These are phyloP conservation scores for Globisporangium cederbergense DNA, from an alignment of 352 stramenopile genomes.

Conservation along the genomic window DNA sequence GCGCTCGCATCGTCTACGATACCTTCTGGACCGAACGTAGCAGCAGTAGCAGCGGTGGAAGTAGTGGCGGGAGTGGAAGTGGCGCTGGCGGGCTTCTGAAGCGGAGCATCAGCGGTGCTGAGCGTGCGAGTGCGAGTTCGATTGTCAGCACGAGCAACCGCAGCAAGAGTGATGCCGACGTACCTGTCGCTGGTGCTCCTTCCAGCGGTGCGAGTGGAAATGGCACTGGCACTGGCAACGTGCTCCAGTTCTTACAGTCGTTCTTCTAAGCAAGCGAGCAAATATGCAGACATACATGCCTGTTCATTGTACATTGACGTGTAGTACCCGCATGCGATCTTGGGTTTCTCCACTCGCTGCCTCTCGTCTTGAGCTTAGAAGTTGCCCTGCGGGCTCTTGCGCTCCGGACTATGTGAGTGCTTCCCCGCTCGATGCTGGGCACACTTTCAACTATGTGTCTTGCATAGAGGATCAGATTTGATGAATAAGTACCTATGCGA, in stretches of 20 bases:
- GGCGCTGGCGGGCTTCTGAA: conserved; percentile 1
- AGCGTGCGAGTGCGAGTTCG: not conserved
- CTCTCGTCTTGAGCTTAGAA: too few relatives aligned
- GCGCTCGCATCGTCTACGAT: conserved; percentile 49
- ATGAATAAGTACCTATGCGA: too few relatives aligned
- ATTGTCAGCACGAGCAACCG: not conserved
- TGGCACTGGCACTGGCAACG: not conserved
- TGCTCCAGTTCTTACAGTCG: conserved; percentile 18
- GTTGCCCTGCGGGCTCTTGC: too few relatives aligned
- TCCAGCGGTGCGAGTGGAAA: not conserved
- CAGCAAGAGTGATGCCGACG: not conserved
- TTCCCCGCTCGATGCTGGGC: too few relatives aligned
- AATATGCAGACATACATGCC: not conserved
- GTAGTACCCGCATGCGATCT: too few relatives aligned
- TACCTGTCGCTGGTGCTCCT: not conserved
- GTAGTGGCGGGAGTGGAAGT: not conserved
- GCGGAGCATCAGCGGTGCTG: not conserved
- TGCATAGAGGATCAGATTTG: too few relatives aligned
- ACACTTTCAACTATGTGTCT: too few relatives aligned
- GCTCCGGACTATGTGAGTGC: too few relatives aligned
- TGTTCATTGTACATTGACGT: too few relatives aligned
- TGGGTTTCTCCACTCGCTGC: not conserved
- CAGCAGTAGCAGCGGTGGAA: conserved; percentile 1
- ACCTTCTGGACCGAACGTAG: conserved; percentile 57
- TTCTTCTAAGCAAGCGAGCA: conserved; percentile 10